Base-by-base conservation (phyloP, 352 stramenopile species). In the Globisporangium cylindrosporum region DNA sequence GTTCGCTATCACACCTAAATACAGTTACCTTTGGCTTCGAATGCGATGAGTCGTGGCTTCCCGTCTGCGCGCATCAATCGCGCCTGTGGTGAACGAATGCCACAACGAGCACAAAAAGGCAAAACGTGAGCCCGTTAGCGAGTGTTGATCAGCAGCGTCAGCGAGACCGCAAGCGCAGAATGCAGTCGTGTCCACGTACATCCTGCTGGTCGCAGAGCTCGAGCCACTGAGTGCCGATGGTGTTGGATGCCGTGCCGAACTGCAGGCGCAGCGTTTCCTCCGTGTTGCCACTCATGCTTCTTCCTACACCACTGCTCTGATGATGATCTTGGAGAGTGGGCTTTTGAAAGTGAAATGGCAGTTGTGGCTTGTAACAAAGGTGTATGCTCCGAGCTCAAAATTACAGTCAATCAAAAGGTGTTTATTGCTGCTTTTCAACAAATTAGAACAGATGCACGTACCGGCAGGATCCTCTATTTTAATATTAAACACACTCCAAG, bases 191-290 rank as follows among this genome's bases (percentile, higher is more conserved):
- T 53, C 2, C 4, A 73, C 75, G 62, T 63, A 88, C 78, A 29
- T 77, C 68, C n/a, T 70, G 61, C 41, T 66, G 68, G 62, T 86
- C 86, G 61, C 89, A 71, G 53, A 91, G 70, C 6, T 66, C 70
- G 59, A 81, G 58, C 77, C 80, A 86, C 68, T 91, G 84, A 51
- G 79, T 88, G 66, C 82, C 81, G 53, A 92, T 80, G 25, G 86
- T 83, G 61, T 77, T 91, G 32, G 86, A 63, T 4, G 86, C 86
- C 60, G 82, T 79, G 68, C 86, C 86, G 61, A 94, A 94, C 65
- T 91, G 79, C 68, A 94, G 69, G 1, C 84, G 76, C 67, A 94
- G 66, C 60, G 79, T 90, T 68, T 91, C 83, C 71, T 84, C 82
- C 73, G 55, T 57, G 24, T 69, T 62, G 34, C 64, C 64, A 36